Conservation (phyloP, 2,329 filamentous ascomycete species). For the Cladosporium sp. region DNA sequence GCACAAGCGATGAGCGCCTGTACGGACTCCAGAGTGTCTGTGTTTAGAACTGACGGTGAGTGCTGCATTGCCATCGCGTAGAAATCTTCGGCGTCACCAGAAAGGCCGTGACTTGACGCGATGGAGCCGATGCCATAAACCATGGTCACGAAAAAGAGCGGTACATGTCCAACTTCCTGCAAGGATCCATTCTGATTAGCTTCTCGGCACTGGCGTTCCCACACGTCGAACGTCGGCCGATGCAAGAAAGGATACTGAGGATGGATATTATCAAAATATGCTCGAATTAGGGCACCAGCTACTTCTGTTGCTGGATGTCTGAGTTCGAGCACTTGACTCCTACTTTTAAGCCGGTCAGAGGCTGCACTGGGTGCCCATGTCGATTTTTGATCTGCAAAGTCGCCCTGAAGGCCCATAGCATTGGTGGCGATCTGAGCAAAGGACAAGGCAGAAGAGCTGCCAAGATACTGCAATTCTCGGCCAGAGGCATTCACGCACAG, state of each 20-base stretch:
- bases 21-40: conserved; percentile 25
- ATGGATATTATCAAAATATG: conserved; percentile 38
- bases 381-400: neutral
- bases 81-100: conserved; percentile 16
- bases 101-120: conserved; percentile 15
- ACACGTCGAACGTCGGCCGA: conserved; percentile 29
- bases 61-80: conserved; percentile 19
- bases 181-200: conserved; percentile 2
- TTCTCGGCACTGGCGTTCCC: conserved; percentile 28
- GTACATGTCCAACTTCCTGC: conserved; percentile 2
- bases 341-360: neutral
- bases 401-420: conserved; percentile 18
- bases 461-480: conserved; percentile 36
- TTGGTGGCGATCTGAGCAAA: conserved; percentile 30
- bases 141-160: conserved; percentile 17
- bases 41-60: conserved; percentile 20
- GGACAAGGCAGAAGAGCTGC: conserved; percentile 33
- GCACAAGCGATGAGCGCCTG: conserved; percentile 25
- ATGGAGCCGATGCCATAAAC: conserved; percentile 26
- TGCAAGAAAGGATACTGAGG: conserved; percentile 38
- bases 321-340: neutral
- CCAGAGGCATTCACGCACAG: conserved; percentile 32
- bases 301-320: neutral
- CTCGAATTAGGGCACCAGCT: conserved; percentile 20
- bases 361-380: neutral